Conservation (phyloP, 1,284 basidiomycete genomes). For the Heterobasidion occidentale region DNA sequence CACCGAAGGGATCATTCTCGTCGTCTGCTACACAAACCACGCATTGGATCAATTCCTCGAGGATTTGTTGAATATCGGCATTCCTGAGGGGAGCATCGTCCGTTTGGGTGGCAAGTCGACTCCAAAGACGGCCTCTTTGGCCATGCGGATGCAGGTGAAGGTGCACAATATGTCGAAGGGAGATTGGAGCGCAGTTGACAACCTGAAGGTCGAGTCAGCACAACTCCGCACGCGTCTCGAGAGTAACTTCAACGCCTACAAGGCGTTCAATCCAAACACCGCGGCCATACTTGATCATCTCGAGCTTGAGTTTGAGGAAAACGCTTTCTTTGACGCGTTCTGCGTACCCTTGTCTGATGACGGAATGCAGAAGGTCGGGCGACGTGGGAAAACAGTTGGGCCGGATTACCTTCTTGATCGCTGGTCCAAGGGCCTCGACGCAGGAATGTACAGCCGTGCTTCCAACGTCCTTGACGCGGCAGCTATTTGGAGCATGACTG, state of each 20-base stretch:
- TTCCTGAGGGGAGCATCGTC: constrained; percentile 36
- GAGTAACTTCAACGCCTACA: neutral
- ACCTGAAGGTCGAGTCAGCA: constrained; percentile 20
- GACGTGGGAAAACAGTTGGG: neutral
- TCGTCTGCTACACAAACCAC: constrained; percentile 64
- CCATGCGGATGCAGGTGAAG: constrained; percentile 27
- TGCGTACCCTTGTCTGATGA: neutral
- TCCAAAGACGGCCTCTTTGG: constrained; percentile 31
- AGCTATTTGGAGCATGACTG: neutral
- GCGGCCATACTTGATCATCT: constrained; percentile 25
- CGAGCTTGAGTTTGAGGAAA: constrained; percentile 18
- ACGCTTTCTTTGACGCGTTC: constrained; percentile 21
- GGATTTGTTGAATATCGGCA: constrained; percentile 49
- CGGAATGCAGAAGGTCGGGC: neutral
- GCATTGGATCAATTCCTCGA: constrained; percentile 59
- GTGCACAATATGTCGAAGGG: constrained; percentile 12
- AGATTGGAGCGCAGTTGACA: constrained; percentile 34
- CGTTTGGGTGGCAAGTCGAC: constrained; percentile 51
- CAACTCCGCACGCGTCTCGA: constrained; percentile 18
- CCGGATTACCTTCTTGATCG: neutral
- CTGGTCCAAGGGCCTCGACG: neutral
- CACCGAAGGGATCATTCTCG: constrained; percentile 40
- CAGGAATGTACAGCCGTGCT: neutral
- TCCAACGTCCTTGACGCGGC: neutral
- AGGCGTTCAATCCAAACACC: neutral